Evolutionary conservation across 139 green algal species (phyloP).

Genomic region (Picochlorum sp.): DNA sequence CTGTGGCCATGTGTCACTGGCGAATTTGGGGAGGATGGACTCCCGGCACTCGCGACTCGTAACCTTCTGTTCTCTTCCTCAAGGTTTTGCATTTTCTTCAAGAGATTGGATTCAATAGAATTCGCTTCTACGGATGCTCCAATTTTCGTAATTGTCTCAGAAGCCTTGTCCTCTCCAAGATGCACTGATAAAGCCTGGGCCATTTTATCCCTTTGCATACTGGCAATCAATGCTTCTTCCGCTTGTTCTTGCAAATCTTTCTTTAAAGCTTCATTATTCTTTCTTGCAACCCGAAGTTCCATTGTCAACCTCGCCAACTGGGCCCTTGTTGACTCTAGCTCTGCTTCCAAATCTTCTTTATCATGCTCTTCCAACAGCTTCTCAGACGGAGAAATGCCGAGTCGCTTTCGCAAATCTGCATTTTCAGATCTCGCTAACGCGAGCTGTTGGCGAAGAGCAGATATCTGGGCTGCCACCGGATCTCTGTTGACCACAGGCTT

Average conservation of each 20-base stretch:
- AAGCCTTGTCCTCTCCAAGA: neutral
- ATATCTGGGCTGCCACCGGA: conserved; percentile 63
- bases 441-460: conserved; percentile 66
- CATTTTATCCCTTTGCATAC: conserved; percentile 10
- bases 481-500: conserved; percentile 89
- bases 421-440: conserved; percentile 47
- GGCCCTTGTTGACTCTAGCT: neutral
- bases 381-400: conserved; percentile 5
- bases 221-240: neutral
- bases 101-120: neutral
- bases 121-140: neutral
- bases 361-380: neutral
- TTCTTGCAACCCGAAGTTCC: conserved; percentile 1
- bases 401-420: neutral
- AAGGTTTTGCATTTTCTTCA: conserved; percentile 1
- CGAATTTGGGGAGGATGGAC: neutral
- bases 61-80: conserved; percentile 7
- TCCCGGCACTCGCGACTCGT: neutral
- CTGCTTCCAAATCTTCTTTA: neutral
- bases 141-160: neutral
- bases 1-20: neutral
- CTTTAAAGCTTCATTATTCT: neutral
- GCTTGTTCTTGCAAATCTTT: neutral
- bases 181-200: neutral
- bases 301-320: neutral